Evolutionary conservation across 129 eudicot species (phyloP), one percentile per base, ranked within the genome.

Genomic region (Tagetes erecta): DNA sequence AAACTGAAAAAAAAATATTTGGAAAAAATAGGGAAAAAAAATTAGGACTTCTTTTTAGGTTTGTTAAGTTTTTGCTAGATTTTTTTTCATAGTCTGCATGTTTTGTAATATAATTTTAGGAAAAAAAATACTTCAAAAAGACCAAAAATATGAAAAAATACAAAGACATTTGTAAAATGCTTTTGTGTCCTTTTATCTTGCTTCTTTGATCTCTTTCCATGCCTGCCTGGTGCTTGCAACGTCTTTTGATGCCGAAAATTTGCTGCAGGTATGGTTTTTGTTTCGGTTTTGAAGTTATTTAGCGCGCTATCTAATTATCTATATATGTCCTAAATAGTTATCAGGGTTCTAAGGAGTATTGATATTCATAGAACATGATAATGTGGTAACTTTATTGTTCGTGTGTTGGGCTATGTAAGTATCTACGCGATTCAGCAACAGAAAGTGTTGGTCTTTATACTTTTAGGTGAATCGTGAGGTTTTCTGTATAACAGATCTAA

Each of bases 31-130:
- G 33, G 10, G 0, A 1, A 12, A 51, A 4, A 42, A 67, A 13
- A 70, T 20, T 9, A 67, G 56, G 9, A 67, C 71, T 44, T 30
- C 39, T 44, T 44, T 44, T 44, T 44, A 73, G 60, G 70, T 74
- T 51, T 75, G 64, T 64, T 3, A 39, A 39, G 67, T 74, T 49
- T 50, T 12, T 74, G 12, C 37, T 74, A 63, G 4, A 11, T 30
- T 65, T 51, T 33, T 52, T 50, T 11, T 40, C 35, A 74, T 50
- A 62, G 39, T 14, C 44, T 65, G 66, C n/a, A 38, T 64, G 72
- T 64, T 75, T 63, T 75, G 53, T 65, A 56, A 65, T 66, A 75
- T 10, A 27, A 12, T 75, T 40, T 75, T 37, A 63, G 56, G 27
- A 46, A 74, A 11, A 75, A 11, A 71, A 35, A 8, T 49, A 7